Conservation (phyloP, 805 yeast genomes). For the Hanseniaspora opuntiae region DNA sequence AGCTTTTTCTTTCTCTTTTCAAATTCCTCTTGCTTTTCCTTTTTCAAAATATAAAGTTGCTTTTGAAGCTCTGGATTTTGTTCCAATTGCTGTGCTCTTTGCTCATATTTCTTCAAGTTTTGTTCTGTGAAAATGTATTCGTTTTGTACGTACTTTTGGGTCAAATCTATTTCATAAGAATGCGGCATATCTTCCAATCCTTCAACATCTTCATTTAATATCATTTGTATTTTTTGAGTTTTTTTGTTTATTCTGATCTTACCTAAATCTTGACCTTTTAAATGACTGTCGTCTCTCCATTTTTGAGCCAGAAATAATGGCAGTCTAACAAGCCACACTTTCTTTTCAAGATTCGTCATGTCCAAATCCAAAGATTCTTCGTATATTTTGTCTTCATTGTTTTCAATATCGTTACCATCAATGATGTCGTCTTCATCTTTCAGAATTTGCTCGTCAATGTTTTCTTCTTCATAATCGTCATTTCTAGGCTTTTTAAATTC, state of each 20-base stretch:
- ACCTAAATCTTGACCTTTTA: slow-evolving; percentile 68
- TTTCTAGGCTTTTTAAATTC: slow-evolving; percentile 11
- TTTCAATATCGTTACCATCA: slow-evolving; percentile 33
- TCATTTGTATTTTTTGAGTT: slow-evolving; percentile 38
- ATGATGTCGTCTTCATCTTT: slow-evolving; percentile 33
- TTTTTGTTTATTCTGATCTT: slow-evolving; percentile 59
- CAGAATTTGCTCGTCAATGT: slow-evolving; percentile 29
- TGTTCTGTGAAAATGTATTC: slow-evolving; percentile 81
- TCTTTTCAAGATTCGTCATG: slow-evolving; percentile 44
- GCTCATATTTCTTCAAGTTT: slow-evolving; percentile 47
- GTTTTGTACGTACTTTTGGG: slow-evolving; percentile 69
- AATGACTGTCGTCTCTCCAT: slow-evolving; percentile 53
- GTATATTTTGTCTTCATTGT: slow-evolving; percentile 26
- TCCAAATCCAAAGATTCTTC: slow-evolving; percentile 73
- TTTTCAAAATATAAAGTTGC: slow-evolving; percentile 24
- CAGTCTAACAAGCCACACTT: slow-evolving; percentile 83
- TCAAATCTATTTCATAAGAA: slow-evolving; percentile 66
- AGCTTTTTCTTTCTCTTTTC: slow-evolving; percentile 24
- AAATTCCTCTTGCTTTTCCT: slow-evolving; percentile 26
- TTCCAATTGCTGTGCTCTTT: slow-evolving; percentile 25
- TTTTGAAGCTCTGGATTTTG: slow-evolving; percentile 28
- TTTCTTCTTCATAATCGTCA: slow-evolving; percentile 14
- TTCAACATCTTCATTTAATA: slow-evolving; percentile 33
- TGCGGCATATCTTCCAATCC: slow-evolving; percentile 53
- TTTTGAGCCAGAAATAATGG: slow-evolving; percentile 75